Evolutionary conservation across 768 basidiomycete genomes (phyloP).

Genomic region (Suillus luteus): DNA sequence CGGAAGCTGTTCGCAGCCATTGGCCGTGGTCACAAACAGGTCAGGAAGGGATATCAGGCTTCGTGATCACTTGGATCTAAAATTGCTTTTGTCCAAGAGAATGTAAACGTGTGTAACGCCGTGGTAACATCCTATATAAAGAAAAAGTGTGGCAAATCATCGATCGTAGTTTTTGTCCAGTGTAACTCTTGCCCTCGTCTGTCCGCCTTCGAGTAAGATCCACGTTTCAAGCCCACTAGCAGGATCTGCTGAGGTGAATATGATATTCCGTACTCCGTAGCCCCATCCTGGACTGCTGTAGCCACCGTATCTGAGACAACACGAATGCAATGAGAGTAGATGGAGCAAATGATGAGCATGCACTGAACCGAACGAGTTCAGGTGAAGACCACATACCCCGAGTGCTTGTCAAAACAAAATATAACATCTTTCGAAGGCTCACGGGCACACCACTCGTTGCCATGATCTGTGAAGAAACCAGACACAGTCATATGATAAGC

Average conservation of each 20-base stretch:
- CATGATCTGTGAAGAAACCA: conserved; percentile 53
- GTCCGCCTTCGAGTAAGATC: conserved; percentile 62
- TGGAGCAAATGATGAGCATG: neutral
- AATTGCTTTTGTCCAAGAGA: neutral
- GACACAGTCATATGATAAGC: neutral
- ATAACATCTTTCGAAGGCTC: conserved; percentile 62
- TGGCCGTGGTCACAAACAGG: neutral
- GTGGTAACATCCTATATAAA: neutral
- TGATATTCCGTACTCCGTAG: conserved; percentile 62
- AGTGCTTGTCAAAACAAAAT: conserved; percentile 79
- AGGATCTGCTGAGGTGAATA: conserved; percentile 52
- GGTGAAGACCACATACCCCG: conserved; percentile 48
- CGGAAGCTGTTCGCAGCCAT: neutral
- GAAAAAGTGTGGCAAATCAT: neutral
- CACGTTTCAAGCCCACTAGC: conserved; percentile 55
- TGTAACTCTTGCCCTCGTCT: conserved; percentile 52
- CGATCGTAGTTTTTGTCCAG: conserved; percentile 35
- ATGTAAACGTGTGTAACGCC: neutral
- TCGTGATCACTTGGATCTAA: neutral
- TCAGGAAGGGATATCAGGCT: too few relatives aligned
- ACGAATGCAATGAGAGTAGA: conserved; percentile 5
- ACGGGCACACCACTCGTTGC: conserved; percentile 78
- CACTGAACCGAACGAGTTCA: neutral
- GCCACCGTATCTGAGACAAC: conserved; percentile 58
- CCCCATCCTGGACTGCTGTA: conserved; percentile 56